Base-by-base conservation (phyloP, 108 stramenopile genomes). In the Mediolabrus comicus region DNA sequence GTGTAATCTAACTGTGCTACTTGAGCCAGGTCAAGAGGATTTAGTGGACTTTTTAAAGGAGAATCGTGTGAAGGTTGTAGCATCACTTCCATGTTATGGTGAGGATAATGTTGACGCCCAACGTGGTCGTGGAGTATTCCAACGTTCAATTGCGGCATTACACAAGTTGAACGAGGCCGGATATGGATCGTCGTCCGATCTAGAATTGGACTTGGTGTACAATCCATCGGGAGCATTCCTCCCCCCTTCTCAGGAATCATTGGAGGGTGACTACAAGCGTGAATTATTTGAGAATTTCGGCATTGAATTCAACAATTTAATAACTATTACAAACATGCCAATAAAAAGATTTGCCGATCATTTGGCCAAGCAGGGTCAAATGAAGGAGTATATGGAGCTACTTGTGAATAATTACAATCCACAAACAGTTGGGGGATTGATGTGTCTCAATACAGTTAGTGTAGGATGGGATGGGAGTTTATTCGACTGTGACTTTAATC, bases 401-500 rank as follows among this genome's bases (percentile, higher is more conserved):
- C 68, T 99, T n/a, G 97, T 97, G 0, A 81, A 90, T 14, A 95
- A 89, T 74, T 99, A 96, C 79, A 99, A 99, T 63, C 67, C 81
- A 34, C 83, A 85, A 36, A 97, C 98, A 0, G 71, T 84, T 8
- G 76, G 82, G 27, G 78, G 73, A 0, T 69, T 98, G 53, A 96
- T 96, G 96, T 96, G 96, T 69, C 68, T 84, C 0, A 88, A 96
- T 73, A 93, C 90, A 0, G 82, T 95, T 1, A 87, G 82, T 57
- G 84, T 95, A 14, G 84, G 87, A 30, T 95, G 75, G 66, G 90
- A 92, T 65, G 96, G 96, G 17, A 83, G 72, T 54, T 75, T 91
- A 2, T 99, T 83, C 66, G 98, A 99, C 77, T 99, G 98, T 72
- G 98, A 98, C 61, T 99, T 99, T 64, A 99, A 99, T 71, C 97